Conservation (phyloP, 306 rosid species). For the Vigna hirtella region DNA sequence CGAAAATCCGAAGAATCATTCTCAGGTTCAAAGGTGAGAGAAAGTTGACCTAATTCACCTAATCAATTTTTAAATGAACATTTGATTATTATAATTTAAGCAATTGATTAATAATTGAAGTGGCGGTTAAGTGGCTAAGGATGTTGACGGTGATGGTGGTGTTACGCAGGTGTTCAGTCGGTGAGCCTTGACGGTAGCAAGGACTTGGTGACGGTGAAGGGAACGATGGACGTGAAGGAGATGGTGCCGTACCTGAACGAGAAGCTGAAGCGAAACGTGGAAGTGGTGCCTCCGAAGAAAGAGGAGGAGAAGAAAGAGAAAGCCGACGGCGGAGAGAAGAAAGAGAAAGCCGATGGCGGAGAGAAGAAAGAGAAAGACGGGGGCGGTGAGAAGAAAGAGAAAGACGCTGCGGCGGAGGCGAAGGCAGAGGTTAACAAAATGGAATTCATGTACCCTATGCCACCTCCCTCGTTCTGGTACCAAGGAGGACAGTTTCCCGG, state of each 20-base stretch:
- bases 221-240: conserved; percentile 70
- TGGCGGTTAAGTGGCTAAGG: conserved; percentile 28
- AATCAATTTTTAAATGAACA: background rate
- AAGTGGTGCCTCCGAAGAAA: conserved; percentile 67
- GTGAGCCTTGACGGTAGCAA: conserved; percentile 64
- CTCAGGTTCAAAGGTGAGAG: conserved; percentile 62
- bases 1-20: conserved; percentile 65
- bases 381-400: conserved; percentile 36
- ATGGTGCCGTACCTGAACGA: conserved; percentile 57
- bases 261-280: conserved; percentile 70
- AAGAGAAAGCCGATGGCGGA: conserved; percentile 45
- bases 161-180: conserved; percentile 63
- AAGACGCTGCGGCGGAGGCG: conserved; percentile 30
- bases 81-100: conserved; percentile 3
- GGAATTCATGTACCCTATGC: conserved; percentile 53
- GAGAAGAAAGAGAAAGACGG: conserved; percentile 36
- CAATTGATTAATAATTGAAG: background rate
- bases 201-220: conserved; percentile 76
- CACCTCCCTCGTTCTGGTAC: conserved; percentile 49
- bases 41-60: conserved; percentile 39
- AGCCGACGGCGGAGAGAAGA: conserved; percentile 35
- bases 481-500: conserved; percentile 65
- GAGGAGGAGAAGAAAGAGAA: conserved; percentile 61
- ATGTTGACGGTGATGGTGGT: background rate
- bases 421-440: conserved; percentile 58